phyloP scores from a whole-genome alignment of 805 yeast genomes.

The Lachancea cidri region DNA sequence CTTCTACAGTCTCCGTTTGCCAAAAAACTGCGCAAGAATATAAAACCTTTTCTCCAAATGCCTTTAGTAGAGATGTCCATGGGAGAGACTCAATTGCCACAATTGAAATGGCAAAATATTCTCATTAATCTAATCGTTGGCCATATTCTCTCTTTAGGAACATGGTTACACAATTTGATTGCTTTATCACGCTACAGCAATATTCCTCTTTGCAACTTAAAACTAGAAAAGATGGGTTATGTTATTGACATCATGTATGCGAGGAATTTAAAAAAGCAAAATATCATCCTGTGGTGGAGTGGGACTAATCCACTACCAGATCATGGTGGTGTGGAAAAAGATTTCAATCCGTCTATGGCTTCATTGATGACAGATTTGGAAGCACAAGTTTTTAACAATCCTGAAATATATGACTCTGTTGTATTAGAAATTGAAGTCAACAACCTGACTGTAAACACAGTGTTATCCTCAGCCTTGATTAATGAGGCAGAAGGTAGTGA shows the following conservation, averaged over 20 bases:
- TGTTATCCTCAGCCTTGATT: slow-evolving; percentile 75
- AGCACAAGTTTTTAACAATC: slow-evolving; percentile 66
- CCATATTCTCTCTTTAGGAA: slow-evolving; percentile 66
- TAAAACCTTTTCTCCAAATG: slow-evolving; percentile 47
- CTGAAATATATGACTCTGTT: slow-evolving; percentile 76
- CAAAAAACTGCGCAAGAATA: slow-evolving; percentile 39
- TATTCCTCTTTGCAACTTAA: slow-evolving; percentile 82
- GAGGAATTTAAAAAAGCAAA: slow-evolving; percentile 57
- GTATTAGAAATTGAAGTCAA: slow-evolving; percentile 72
- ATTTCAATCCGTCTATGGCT: slow-evolving; percentile 40
- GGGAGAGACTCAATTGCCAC: slow-evolving; percentile 57
- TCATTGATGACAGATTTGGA: slow-evolving; percentile 49
- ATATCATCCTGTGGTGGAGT: slow-evolving; percentile 92
- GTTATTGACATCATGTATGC: slow-evolving; percentile 86
- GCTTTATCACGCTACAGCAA: slow-evolving; percentile 65
- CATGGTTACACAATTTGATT: slow-evolving; percentile 65
- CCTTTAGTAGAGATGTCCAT: slow-evolving; percentile 61
- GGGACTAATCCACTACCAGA: slow-evolving; percentile 65
- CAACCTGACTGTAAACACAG: slow-evolving; percentile 79
- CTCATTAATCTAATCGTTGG: slow-evolving; percentile 60
- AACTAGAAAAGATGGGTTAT: slow-evolving; percentile 69
- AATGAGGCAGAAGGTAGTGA: slow-evolving; percentile 88
- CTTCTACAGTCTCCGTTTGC: slow-evolving; percentile 70
- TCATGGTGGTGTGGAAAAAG: slow-evolving; percentile 75
- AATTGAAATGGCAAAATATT: slow-evolving; percentile 75